These are phyloP conservation scores for Acanthamoeba royreba DNA, from an alignment of 208 protist genomes.

Conservation along the genomic window DNA sequence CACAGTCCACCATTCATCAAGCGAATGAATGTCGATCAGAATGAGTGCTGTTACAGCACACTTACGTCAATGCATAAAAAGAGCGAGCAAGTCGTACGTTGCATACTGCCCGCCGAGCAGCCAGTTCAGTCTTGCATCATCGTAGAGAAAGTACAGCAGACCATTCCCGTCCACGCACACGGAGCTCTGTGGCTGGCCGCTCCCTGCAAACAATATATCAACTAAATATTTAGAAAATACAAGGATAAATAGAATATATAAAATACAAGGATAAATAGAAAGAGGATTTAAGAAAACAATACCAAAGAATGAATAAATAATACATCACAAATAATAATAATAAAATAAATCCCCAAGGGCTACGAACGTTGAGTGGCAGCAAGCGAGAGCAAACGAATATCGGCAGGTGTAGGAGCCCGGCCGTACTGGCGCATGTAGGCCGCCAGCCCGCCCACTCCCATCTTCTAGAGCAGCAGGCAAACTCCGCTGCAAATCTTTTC, in stretches of 20 bases:
- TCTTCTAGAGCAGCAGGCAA: no score
- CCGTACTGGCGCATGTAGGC: neutral
- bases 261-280: neutral
- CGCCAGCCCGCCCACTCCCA: neutral
- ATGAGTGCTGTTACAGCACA: neutral
- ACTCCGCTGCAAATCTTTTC: no score
- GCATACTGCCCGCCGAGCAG: conserved; percentile 12
- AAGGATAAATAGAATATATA: neutral
- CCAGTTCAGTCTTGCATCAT: neutral
- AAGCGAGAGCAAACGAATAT: neutral
- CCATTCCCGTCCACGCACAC: neutral
- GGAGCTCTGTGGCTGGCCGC: neutral
- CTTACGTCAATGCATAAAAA: neutral
- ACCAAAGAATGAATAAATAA: neutral
- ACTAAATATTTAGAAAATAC: neutral
- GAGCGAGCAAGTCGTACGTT: neutral
- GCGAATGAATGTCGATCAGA: no score
- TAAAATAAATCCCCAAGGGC: no score
- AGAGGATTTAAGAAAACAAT: neutral
- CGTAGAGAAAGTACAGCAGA: neutral
- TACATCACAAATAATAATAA: neutral
- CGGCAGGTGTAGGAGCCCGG: neutral
- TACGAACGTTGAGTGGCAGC: neutral
- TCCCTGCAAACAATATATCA: neutral
- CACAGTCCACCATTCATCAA: neutral